Conservation (phyloP, 208 protist species). For the Leishmania tropica region DNA sequence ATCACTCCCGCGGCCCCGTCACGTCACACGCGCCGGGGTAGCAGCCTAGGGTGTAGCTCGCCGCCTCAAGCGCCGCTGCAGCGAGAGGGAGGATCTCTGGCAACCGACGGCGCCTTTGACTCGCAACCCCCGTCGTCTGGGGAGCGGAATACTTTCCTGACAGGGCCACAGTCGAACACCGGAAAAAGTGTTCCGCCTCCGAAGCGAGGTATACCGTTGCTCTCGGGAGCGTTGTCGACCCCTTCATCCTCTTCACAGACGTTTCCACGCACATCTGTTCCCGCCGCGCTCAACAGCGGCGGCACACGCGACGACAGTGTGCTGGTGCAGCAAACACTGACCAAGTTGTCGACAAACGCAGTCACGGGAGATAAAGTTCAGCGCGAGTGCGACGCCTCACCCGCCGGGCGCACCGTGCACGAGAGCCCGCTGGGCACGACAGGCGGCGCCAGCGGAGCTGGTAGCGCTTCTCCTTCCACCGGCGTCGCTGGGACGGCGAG, state of each 20-base stretch:
- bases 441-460: background rate
- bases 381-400: background rate
- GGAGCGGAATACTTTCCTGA: background rate
- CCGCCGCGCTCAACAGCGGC: background rate
- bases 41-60: conserved; percentile 5
- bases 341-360: background rate
- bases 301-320: background rate
- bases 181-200: background rate
- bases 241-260: background rate
- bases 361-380: background rate
- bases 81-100: background rate
- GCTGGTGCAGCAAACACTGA: background rate
- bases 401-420: background rate
- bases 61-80: conserved; percentile 1
- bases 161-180: background rate
- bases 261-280: background rate
- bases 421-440: background rate
- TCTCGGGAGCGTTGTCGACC: background rate
- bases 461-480: background rate
- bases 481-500: background rate
- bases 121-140: background rate
- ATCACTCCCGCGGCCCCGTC: background rate
- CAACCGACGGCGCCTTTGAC: background rate
- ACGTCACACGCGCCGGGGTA: background rate
- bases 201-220: background rate